Evolutionary conservation across 768 basidiomycete species (phyloP), one percentile per base, ranked within the genome.

Genomic region (Termitomyces sp.): DNA sequence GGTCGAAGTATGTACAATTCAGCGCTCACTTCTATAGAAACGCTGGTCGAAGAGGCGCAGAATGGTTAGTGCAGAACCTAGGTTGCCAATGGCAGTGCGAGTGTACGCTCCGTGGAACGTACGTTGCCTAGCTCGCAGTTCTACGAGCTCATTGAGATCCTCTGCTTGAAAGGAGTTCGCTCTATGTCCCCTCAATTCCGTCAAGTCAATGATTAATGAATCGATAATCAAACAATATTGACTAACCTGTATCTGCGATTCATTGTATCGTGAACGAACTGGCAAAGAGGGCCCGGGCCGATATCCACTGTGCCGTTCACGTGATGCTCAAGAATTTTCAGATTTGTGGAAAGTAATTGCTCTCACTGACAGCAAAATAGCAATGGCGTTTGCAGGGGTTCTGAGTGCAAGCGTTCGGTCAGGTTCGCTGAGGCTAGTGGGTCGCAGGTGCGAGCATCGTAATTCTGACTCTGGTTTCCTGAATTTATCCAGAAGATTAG

Each of bases 51-150:
- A 95, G n/a, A 94, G 80, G 50, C 91, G 85, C 10, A 94, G 76
- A 57, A 94, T 83, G 0, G 90, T 81, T 57, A 93, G 72, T 1
- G 89, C 81, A 68, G 89, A 92, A 0, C 90, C 88, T 2, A 95
- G 78, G 60, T 85, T 84, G 14, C 85, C 85, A 9, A 94, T 77
- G 0, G 91, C 91, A 0, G 86, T 89, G 32, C 92, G 85, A 43
- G 80, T 81, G 72, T 94, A 94, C 14, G 92, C 90, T 15, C 91
- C 92, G 56, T 93, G 83, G 68, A 92, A 93, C 0, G 92, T 94
- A 46, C 92, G 81, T 65, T 91, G 86, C 34, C 91, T 81, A 0
- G 92, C 92, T 14, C 92, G 82, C 17, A 94, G 73, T 69, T 94
- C 92, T 29, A 85, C 85, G 56, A 88, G 81, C 68, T 88, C 86